Evolutionary conservation across 345 rosid genomes (phyloP), one percentile per base, ranked within the genome.

Genomic region (Trapa incisa): DNA sequence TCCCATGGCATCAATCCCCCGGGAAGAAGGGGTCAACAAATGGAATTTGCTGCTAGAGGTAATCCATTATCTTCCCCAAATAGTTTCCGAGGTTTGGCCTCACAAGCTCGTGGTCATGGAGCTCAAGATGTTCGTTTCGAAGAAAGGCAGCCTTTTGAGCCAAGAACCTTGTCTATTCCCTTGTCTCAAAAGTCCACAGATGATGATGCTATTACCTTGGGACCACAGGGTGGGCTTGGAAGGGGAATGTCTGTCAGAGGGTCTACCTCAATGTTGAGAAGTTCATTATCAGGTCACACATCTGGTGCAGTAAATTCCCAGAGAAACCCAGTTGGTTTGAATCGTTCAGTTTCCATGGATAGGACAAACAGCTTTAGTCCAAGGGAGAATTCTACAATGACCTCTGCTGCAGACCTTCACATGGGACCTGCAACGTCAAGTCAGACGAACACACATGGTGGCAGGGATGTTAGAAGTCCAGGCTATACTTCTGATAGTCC

Each of bases 191-290:
- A 96, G 73, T 75, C 85, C 52, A 67, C 74, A 32, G 87, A 85
- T 45, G 96, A 87, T 60, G 96, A 85, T 74, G 78, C 95, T 41
- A 87, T 91, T 58, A 95, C 89, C 54, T 79, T 89, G 81, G 97
- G 93, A 5, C 99, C 99, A 47, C 99, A 95, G 75, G 99, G 99
- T 68, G 97, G 96, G 63, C 99, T 95, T 70, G 96, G 88, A 39
- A 83, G 89, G 76, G 96, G 96, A 67, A 83, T 94, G 93, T 87
- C 97, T 47, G 75, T 65, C 68, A 86, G 94, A 78, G 92, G 87
- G 73, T 74, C 81, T 32, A 72, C 82, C 45, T 73, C 74, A 66
- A 71, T 68, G 75, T 61, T 83, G 15, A 70, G 75, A 65, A 17
- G 76, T 73, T 62, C 75, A 67, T 35, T 77, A 37, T 71, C 82